Evolutionary conservation across 1,139 yeast species (phyloP), one percentile per base, ranked within the genome.

Genomic region (Suhomyces guaymorum): DNA sequence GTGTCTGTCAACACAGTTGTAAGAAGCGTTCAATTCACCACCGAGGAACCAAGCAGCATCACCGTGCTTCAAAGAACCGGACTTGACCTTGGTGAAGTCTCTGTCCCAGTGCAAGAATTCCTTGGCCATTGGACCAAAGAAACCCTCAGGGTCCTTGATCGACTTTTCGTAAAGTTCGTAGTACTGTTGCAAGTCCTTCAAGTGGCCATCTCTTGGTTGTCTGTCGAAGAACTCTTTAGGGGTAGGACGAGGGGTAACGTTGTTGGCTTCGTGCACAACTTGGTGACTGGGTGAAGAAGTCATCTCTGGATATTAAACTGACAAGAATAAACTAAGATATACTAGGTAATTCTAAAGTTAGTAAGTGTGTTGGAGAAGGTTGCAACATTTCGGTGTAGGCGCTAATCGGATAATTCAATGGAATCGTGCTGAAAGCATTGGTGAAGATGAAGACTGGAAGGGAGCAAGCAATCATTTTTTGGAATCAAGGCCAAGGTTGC

Each of bases 1-100:
- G 58, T 88, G 95, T 70, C 97, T 81, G 66, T 92, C 98, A 49
- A 92, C 96, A 76, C 96, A 86, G 73, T 92, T 92, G 71, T 83
- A 90, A 41, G 88, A 75, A 32, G 98, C 97, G 57, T 92, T 92
- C 60, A 92, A 77, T 66, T 85, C 82, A 57, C 98, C 98, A 44
- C 88, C 92, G 35, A 88, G 64, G 57, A 92, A 92, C 97, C 97
- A 92, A 28, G 96, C 84, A 26, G 80, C 73, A 55, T 90, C 95
- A 49, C 96, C 97, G 47, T 79, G 66, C 42, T 70, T 70, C 52
- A 92, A 76, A 38, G 83, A 73, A 16, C 97, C 96, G 28, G 78
- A 58, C 50, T 75, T 73, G 38, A 86, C 96, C 40, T 80, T 75
- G 52, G 74, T 67, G 66, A 87, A 92, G 45, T 84, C 94, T 49